Percentiles rank a stretch among this genome's conserved stretches.
Evolutionary conservation across 768 basidiomycete genomes (phyloP).

Genomic region (Phallus indusiatus): DNA sequence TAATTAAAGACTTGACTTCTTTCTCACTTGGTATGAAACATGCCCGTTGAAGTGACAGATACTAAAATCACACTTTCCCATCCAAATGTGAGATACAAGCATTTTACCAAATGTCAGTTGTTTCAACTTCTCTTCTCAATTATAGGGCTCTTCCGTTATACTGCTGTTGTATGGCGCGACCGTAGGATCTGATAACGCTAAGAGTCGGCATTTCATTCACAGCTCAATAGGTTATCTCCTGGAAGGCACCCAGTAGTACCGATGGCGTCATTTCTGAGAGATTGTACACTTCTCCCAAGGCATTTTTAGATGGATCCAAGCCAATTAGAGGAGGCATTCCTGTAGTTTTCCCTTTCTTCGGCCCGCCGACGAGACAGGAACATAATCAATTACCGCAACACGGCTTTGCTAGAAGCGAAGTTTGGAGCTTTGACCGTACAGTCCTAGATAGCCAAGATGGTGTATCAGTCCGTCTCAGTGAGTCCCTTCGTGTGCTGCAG

Average conservation of each 20-base stretch:
- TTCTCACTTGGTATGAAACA: conserved; percentile 19
- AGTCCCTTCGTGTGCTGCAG: conserved; percentile 18
- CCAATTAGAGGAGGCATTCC: conserved; percentile 53
- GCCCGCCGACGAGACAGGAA: conserved; percentile 58
- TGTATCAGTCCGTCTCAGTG: conserved; percentile 74
- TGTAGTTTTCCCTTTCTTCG: conserved; percentile 82
- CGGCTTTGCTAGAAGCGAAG: conserved; percentile 77
- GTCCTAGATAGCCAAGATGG: conserved; percentile 59
- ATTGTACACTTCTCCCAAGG: conserved; percentile 75
- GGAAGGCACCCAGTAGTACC: conserved; percentile 47
- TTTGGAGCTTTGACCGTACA: conserved; percentile 59
- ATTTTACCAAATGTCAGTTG: not conserved
- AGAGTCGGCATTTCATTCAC: not conserved
- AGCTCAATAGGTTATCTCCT: conserved; percentile 48
- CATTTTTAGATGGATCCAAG: conserved; percentile 71
- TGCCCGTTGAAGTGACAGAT: conserved; percentile 45
- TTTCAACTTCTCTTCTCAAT: not conserved
- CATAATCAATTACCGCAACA: conserved; percentile 72
- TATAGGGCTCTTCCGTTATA: conserved; percentile 55
- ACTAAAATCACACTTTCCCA: conserved; percentile 46
- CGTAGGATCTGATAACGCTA: conserved; percentile 9
- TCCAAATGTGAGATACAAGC: conserved; percentile 38
- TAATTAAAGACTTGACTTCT: not conserved
- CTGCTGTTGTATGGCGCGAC: conserved; percentile 79
- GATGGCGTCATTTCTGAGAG: conserved; percentile 42